These are phyloP conservation scores for Colletotrichum sp. DNA, from an alignment of 2,329 filamentous ascomycete genomes.

Conservation along the genomic window DNA sequence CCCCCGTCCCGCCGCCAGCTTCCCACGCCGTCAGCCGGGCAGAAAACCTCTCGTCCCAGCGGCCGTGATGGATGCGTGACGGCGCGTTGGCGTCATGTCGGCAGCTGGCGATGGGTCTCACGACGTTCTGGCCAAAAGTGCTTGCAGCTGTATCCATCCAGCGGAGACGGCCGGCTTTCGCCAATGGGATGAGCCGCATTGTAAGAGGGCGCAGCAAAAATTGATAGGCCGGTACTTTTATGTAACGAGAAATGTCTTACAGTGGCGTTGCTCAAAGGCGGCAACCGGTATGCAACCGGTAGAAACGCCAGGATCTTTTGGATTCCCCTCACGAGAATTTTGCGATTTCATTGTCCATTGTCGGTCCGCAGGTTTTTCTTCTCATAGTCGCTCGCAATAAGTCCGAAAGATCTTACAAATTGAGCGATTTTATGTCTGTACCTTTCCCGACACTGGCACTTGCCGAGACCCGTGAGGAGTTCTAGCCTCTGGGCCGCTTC, in stretches of 20 bases:
- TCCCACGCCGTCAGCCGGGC: not conserved
- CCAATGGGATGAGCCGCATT: not conserved
- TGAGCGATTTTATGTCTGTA: slow-evolving; percentile 8
- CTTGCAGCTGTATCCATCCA: not conserved
- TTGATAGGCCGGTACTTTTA: slow-evolving; percentile 9
- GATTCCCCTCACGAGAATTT: not conserved
- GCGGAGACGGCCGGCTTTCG: not conserved
- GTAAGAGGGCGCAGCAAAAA: not conserved
- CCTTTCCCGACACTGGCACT: not conserved
- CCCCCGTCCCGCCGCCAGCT: not conserved
- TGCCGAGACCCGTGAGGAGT: not conserved
- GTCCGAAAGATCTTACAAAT: not conserved
- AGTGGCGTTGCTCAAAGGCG: not conserved
- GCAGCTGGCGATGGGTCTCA: not conserved
- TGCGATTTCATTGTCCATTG: not conserved
- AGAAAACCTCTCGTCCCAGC: not conserved
- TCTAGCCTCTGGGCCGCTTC: not conserved
- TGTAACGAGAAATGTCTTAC: not conserved
- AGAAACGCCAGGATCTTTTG: not conserved
- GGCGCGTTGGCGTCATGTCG: slow-evolving; percentile 15
- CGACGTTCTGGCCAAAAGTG: slow-evolving; percentile 10
- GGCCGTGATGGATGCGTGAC: not conserved
- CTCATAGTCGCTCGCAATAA: not conserved
- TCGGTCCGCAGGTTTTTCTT: not conserved
- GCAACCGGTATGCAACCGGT: not conserved